Evolutionary conservation across 306 rosid genomes (phyloP).

Genomic region (Trifolium dubium): DNA sequence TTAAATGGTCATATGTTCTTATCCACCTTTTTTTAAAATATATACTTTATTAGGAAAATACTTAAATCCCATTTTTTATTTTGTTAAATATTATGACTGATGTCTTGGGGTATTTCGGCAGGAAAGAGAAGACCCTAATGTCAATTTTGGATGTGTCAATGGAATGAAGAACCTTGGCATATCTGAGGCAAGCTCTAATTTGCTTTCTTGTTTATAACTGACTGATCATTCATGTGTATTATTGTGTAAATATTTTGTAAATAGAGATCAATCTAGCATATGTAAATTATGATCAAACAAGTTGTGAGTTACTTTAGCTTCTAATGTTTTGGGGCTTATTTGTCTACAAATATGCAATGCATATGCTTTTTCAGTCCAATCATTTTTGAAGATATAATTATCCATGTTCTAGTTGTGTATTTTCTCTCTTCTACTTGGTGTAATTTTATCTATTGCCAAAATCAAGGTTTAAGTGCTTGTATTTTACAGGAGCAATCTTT

Average conservation of each 20-base stretch:
- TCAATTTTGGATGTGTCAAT: slow-evolving; percentile 69
- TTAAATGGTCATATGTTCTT: background rate
- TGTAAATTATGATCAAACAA: background rate
- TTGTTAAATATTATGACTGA: slow-evolving; percentile 30
- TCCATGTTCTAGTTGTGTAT: background rate
- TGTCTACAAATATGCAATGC: slow-evolving; percentile 27
- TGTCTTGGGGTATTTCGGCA: slow-evolving; percentile 48
- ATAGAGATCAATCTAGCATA: slow-evolving; percentile 23
- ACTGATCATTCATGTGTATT: slow-evolving; percentile 10
- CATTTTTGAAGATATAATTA: slow-evolving; percentile 6
- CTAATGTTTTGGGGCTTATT: slow-evolving; percentile 19
- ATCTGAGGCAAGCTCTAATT: slow-evolving; percentile 75
- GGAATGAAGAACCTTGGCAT: slow-evolving; percentile 62
- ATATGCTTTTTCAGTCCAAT: slow-evolving; percentile 15
- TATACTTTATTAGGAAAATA: slow-evolving; percentile 20
- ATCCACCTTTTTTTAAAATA: background rate
- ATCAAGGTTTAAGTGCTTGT: background rate
- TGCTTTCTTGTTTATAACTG: slow-evolving; percentile 5
- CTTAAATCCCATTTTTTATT: background rate
- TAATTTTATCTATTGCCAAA: slow-evolving; percentile 22
- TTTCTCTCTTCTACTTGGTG: slow-evolving; percentile 17
- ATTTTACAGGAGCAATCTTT: slow-evolving; percentile 16
- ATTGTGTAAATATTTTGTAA: background rate
- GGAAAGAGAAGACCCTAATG: slow-evolving; percentile 58
- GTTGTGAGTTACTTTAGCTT: background rate